Evolutionary conservation across 306 rosid species (phyloP).

Genomic region (Cyamopsis tetragonoloba): DNA sequence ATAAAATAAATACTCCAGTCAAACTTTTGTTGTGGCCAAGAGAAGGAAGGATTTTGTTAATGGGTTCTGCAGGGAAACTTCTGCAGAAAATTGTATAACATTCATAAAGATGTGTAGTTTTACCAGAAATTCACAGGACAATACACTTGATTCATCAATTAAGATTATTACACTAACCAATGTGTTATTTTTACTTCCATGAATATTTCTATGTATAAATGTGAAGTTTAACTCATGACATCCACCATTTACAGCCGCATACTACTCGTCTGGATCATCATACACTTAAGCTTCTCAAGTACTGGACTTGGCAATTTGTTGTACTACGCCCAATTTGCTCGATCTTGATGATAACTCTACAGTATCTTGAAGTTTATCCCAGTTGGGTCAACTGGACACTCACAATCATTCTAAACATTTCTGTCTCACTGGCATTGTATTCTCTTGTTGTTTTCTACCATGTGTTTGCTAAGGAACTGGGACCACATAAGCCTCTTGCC

Average conservation of each 20-base stretch:
- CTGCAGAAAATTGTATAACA: not conserved
- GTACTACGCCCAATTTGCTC: conserved; percentile 73
- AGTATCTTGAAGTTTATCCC: conserved; percentile 58
- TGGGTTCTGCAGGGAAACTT: not conserved
- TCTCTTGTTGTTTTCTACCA: conserved; percentile 80
- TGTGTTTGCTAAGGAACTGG: conserved; percentile 80
- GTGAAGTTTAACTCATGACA: conserved; percentile 9
- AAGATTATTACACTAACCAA: not conserved
- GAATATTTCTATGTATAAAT: not conserved
- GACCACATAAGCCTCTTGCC: conserved; percentile 80
- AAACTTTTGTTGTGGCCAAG: not conserved
- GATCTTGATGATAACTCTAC: conserved; percentile 71
- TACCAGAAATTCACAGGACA: not conserved
- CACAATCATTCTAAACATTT: conserved; percentile 73
- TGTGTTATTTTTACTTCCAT: not conserved
- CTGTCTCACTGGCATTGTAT: conserved; percentile 72
- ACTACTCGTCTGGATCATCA: conserved; percentile 55
- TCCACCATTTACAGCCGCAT: conserved; percentile 56
- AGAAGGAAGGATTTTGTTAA: not conserved
- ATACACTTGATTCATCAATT: not conserved
- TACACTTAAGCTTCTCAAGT: conserved; percentile 64
- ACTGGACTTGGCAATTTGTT: conserved; percentile 91
- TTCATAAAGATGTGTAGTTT: not conserved
- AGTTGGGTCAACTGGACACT: conserved; percentile 83
- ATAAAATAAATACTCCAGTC: too few relatives aligned